Evolutionary conservation across 2,329 filamentous ascomycete species (phyloP), one percentile per base, ranked within the genome.

Genomic region (Lojkania enalia): DNA sequence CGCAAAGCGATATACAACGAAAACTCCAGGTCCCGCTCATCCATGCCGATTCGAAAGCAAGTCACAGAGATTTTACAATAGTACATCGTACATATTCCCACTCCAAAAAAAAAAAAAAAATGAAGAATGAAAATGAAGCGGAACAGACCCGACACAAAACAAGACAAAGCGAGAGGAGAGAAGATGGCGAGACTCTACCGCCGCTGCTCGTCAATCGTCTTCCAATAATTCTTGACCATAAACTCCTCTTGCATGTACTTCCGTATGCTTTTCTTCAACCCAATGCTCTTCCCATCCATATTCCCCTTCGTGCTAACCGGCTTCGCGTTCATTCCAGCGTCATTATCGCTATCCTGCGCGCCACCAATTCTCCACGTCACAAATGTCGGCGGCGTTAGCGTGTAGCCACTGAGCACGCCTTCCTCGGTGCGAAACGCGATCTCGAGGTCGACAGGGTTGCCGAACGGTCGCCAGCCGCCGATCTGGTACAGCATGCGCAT

Each of bases 161-260:
- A n/a, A n/a, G n/a, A n/a, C n/a, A n/a, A n/a, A n/a, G n/a, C n/a
- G n/a, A n/a, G n/a, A n/a, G n/a, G n/a, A n/a, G n/a, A n/a, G n/a
- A n/a, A n/a, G 23, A 27, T 7, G 23, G 7, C 23, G 7, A 27
- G 23, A 27, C 23, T 27, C n/a, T n/a, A 27, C 23, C 7, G 23
- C 23, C 23, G 23, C 23, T 27, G 23, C 30, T 16, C 30, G 11
- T 33, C 60, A 55, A 56, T 47, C 15, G 57, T 55, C 38, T 60
- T 52, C 49, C 64, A 55, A 27, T 48, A 55, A 40, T 51, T 44
- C 46, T 52, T 55, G 40, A 41, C 30, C 4, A 55, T 48, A 4
- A 31, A 39, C n/a, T 23, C 39, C 11, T 31, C 32, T n/a, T n/a
- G n/a, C 3, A 55, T 33, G 19, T 30, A 33, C 39, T 50, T 55